These are phyloP conservation scores for Lentinula edodes DNA, from an alignment of 768 basidiomycete genomes.

Conservation along the genomic window DNA sequence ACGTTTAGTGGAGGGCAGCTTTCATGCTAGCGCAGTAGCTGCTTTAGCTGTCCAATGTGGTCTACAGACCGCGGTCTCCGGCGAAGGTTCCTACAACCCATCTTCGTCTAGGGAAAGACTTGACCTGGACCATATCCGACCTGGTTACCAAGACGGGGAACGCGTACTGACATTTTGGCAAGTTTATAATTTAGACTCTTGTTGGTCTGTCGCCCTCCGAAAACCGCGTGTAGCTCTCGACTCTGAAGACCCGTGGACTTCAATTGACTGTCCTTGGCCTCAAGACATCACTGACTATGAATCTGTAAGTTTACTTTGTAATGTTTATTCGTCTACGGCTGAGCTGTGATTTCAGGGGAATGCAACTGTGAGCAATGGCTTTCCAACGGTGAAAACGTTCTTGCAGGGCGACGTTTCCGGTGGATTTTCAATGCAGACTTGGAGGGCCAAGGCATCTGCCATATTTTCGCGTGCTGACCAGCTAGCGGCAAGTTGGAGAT, in stretches of 20 bases:
- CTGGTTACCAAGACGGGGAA: slow-evolving; percentile 60
- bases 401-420: slow-evolving; percentile 52
- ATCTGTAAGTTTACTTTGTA: slow-evolving; percentile 38
- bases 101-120: slow-evolving; percentile 28
- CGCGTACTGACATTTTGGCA: slow-evolving; percentile 79
- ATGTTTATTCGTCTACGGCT: slow-evolving; percentile 7
- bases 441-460: slow-evolving; percentile 73
- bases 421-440: slow-evolving; percentile 57
- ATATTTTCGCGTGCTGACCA: slow-evolving; percentile 65
- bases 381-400: slow-evolving; percentile 59
- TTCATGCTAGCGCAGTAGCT: slow-evolving; percentile 70
- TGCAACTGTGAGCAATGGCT: slow-evolving; percentile 41
- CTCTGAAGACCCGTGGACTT: slow-evolving; percentile 46
- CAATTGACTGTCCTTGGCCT: slow-evolving; percentile 75
- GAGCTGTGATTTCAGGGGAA: slow-evolving; percentile 43
- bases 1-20: slow-evolving; percentile 71
- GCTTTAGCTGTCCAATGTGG: slow-evolving; percentile 70
- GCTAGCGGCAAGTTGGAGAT: slow-evolving; percentile 55
- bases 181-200: slow-evolving; percentile 73
- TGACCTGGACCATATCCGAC: slow-evolving; percentile 53
- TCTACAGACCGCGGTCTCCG: slow-evolving; percentile 42
- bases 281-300: slow-evolving; percentile 69
- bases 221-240: slow-evolving; percentile 66
- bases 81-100: slow-evolving; percentile 28
- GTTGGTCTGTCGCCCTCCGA: slow-evolving; percentile 72